These are phyloP conservation scores for Pythium monospermum DNA, from an alignment of 352 stramenopile species.

Conservation along the genomic window DNA sequence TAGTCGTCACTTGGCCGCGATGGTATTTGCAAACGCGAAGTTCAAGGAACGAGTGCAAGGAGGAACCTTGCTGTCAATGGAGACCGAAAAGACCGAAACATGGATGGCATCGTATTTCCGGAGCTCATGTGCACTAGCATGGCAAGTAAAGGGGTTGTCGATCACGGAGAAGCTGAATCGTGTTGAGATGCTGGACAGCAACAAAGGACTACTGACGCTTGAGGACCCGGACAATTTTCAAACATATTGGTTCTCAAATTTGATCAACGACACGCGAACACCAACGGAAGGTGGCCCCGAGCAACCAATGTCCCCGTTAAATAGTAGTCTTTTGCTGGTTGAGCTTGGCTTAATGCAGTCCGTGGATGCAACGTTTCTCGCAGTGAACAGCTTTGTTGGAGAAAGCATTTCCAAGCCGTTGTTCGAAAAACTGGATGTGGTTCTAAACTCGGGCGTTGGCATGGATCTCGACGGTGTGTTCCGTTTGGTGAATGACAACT, in stretches of 20 bases:
- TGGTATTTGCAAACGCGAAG: conserved; percentile 6
- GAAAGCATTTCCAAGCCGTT: conserved; percentile 10
- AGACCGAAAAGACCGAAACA: neutral
- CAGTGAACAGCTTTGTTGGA: neutral
- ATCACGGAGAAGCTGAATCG: conserved; percentile 3
- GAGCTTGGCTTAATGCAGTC: conserved; percentile 11
- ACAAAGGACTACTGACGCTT: neutral
- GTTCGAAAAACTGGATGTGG: neutral
- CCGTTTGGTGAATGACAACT: neutral
- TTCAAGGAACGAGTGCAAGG: neutral
- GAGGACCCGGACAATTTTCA: neutral
- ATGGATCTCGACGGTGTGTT: conserved; percentile 11
- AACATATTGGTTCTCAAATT: conserved; percentile 1
- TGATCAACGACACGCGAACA: neutral
- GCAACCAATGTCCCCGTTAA: neutral
- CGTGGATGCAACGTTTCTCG: conserved; percentile 7
- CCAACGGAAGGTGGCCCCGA: neutral
- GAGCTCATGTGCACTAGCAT: conserved; percentile 10
- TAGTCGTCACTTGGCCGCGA: neutral
- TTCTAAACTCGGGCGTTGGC: neutral
- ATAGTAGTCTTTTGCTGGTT: conserved; percentile 1
- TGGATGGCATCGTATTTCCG: conserved; percentile 11
- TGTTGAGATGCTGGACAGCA: neutral
- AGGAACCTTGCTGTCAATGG: neutral
- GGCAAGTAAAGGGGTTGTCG: neutral